phyloP scores from a whole-genome alignment of 495 filamentous ascomycete genomes.

The Parathielavia hyrcaniae region DNA sequence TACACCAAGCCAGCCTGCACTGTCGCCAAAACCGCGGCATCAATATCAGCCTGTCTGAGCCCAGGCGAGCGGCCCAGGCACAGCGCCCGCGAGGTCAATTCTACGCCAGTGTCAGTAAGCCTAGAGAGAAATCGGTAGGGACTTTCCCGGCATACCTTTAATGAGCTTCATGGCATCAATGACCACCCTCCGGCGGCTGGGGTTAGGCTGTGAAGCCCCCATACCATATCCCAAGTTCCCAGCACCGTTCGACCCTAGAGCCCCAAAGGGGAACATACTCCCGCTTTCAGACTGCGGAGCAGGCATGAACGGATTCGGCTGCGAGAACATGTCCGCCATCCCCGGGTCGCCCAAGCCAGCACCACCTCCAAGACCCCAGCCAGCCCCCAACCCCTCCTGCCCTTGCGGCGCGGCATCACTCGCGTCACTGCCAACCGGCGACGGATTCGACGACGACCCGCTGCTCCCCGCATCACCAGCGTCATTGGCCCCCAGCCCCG shows the following conservation, averaged over 20 bases:
- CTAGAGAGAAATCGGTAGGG: background rate
- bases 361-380: background rate
- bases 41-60: conserved; percentile 53
- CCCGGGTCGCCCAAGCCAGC: background rate
- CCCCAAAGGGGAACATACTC: conserved; percentile 5
- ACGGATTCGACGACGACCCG: background rate
- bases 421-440: background rate
- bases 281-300: background rate
- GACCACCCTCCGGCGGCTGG: conserved; percentile 18
- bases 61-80: conserved; percentile 61
- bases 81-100: conserved; percentile 33
- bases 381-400: background rate
- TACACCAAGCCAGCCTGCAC: background rate
- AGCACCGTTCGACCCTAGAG: background rate
- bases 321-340: conserved; percentile 1
- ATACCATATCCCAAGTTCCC: background rate
- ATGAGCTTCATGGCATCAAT: conserved; percentile 29
- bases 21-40: conserved; percentile 46
- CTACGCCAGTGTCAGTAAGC: conserved; percentile 13
- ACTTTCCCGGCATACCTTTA: conserved; percentile 16
- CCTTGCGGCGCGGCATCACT: too few relatives aligned
- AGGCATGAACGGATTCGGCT: conserved; percentile 6
- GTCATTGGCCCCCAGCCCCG: background rate
- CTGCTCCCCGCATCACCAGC: background rate
- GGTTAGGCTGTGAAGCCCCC: background rate